phyloP scores from a whole-genome alignment of 2,329 filamentous ascomycete genomes.

The Ramichloridium luteum region DNA sequence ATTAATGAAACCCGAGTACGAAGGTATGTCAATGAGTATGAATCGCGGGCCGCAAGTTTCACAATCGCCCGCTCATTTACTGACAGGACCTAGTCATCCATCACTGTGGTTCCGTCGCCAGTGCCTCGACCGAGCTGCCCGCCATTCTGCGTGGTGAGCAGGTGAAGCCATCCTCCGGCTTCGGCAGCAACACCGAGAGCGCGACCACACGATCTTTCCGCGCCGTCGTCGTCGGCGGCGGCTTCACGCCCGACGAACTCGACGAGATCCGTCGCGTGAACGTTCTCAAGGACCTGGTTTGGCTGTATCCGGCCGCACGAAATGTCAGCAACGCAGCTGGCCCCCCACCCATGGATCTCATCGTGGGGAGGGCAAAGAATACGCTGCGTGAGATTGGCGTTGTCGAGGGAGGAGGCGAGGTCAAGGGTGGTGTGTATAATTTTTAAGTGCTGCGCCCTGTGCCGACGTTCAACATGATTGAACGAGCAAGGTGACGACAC shows the following conservation, averaged over 20 bases:
- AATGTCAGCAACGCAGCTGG: background rate
- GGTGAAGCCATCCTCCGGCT: too few relatives aligned
- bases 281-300: background rate
- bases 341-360: background rate
- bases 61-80: too few relatives aligned
- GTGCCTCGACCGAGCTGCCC: background rate
- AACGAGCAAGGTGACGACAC: too few relatives aligned
- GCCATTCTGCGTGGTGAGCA: background rate
- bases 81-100: too few relatives aligned
- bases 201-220: background rate
- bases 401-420: background rate
- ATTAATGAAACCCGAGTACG: background rate
- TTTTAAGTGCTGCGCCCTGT: too few relatives aligned
- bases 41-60: too few relatives aligned
- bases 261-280: constrained; percentile 12
- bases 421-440: background rate
- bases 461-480: too few relatives aligned
- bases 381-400: background rate
- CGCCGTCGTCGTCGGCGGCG: constrained; percentile 12
- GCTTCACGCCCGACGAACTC: constrained; percentile 17
- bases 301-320: background rate
- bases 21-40: background rate
- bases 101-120: background rate
- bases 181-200: too few relatives aligned
- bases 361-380: background rate